These are phyloP conservation scores for Leishmania tarentolae DNA, from an alignment of 208 protist species.

Conservation along the genomic window DNA sequence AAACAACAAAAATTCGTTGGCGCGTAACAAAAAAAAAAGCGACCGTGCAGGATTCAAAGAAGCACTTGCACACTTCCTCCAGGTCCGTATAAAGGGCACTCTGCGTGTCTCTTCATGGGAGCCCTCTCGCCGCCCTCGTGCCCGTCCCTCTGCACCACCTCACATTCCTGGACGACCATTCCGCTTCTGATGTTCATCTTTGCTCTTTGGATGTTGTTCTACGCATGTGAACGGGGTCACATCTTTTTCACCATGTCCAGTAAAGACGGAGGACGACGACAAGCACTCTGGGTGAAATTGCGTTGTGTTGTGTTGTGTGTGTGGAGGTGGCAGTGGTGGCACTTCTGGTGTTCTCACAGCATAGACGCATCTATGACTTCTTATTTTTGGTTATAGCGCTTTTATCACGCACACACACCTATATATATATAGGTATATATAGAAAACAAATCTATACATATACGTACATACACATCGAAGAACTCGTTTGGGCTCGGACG, in stretches of 20 bases:
- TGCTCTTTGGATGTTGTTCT: background rate
- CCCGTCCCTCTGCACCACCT: background rate
- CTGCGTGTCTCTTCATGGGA: background rate
- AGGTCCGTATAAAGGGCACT: background rate
- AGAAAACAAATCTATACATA: too few relatives aligned
- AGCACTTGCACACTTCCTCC: background rate
- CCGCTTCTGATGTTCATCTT: background rate
- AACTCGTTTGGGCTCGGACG: too few relatives aligned
- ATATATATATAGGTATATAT: too few relatives aligned
- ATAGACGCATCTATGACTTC: background rate
- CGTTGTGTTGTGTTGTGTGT: background rate
- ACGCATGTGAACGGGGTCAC: background rate
- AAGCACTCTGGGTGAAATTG: background rate
- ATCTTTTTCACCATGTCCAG: background rate
- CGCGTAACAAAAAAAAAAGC: background rate
- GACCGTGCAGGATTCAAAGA: background rate
- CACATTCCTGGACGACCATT: background rate
- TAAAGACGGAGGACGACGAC: background rate
- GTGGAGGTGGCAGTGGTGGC: background rate
- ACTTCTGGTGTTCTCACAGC: background rate
- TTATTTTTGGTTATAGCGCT: background rate
- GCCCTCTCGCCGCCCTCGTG: background rate
- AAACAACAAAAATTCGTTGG: background rate
- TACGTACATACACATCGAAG: too few relatives aligned
- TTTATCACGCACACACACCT: background rate